Base-by-base conservation (phyloP, 73 alveolate genomes). In the Paramecium bursaria region DNA sequence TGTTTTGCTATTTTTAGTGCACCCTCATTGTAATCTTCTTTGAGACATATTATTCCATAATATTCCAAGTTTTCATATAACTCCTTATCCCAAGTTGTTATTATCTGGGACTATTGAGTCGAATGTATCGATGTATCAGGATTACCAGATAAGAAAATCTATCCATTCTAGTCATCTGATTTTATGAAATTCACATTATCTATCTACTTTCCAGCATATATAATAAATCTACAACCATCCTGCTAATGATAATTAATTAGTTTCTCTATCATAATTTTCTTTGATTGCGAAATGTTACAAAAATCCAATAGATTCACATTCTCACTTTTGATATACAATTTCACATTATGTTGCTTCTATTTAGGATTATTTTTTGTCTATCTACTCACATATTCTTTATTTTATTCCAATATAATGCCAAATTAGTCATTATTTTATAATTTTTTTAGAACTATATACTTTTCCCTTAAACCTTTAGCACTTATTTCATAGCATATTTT, bases 261-360 rank as follows among this genome's bases (percentile, higher is more conserved):
- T 39, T 67, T 67, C 11, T 67, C 82, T 3, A 67, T 21, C 33
- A 39, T 67, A 0, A 67, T 47, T 67, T 46, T 31, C 14, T 67
- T 67, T 19, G 26, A 25, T 39, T 67, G 44, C 9, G 82, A 67
- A 25, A 67, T 25, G 14, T 39, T 67, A 42, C 82, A 67, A 13
- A 21, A 39, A 31, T 67, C 82, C 2, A 67, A 22, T 35, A 67
- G 23, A 1, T 19, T 44, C 33, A 67, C 17, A 67, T 39, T 67
- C 21, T 67, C 82, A 39, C 82, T 67, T 67, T 67, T 67, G 0
- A 67, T 57, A 67, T 67, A 67, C 23, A 67, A 67, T 42, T 67
- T 67, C 6, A 67, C n/a, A n/a, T n/a, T n/a, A 17, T 67, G 47
- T 21, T 21, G 11, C 47, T 27, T 50, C 76, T 57, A 19, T 57